Base-by-base conservation (phyloP, 23 red algal species). In the Gracilaria vermiculophylla region DNA sequence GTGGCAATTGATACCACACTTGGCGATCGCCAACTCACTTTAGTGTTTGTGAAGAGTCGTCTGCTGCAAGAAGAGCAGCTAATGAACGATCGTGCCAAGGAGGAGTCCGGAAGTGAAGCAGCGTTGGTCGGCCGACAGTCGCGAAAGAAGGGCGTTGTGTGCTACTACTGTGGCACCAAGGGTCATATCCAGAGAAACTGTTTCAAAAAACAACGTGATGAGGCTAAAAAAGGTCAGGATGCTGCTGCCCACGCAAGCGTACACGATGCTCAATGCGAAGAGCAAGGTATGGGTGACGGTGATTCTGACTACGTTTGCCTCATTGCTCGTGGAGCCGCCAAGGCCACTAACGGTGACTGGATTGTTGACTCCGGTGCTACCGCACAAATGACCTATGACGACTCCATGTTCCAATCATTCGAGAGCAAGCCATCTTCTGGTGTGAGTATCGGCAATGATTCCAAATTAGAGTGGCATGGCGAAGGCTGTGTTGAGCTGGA, bases 21-120 rank as follows among this genome's bases (percentile, higher is more conserved):
- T 69, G 80, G 80, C 19, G 80, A 67, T 31, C 1, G 62, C 61
- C 0, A 64, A 71, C 60, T 84, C 58, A 50, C 14, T 39, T 23
- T 86, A n/a, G 64, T 75, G 33, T 86, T 86, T 55, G 58, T 71
- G 34, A 86, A 86, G 81, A 75, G 81, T 73, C 65, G 81, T 73
- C 36, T 73, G 41, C 60, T 86, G 64, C 81, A 71, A 73, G 62
- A 86, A 60, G 81, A 86, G 50, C 81, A 74, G 48, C 0, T 0
- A 35, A 66, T 69, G 0, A 40, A 79, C 32, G 75, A 79, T 53
- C 1, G 50, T 55, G 42, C 0, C n/a, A 79, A 52, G 31, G 75
- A 79, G 31, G 51, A 52, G 3, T 20, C 35, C 12, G 43, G 43
- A 47, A 47, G 43, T 47, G 43, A 47, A 12, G 43, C 43, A 47